Percentiles rank a stretch among this genome's conserved stretches.
Conservation (phyloP, 2,329 filamentous ascomycete species). For the Clarireedia hainanense region DNA sequence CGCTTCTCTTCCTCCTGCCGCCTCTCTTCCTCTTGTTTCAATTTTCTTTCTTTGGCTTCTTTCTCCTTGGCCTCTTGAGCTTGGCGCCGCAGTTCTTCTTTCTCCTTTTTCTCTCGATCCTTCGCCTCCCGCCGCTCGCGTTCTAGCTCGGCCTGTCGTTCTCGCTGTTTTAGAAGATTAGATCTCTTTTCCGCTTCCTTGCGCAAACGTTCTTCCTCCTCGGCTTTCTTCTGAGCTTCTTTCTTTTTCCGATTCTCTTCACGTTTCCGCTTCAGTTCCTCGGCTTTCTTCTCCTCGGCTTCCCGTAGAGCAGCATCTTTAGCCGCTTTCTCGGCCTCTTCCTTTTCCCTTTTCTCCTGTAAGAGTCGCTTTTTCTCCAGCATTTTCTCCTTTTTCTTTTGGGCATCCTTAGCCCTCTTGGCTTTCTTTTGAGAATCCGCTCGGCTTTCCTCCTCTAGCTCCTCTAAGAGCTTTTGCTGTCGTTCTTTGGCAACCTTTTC, state of each 20-base stretch:
- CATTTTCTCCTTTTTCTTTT: conserved; percentile 93
- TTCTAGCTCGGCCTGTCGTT: conserved; percentile 77
- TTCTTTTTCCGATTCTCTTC: conserved; percentile 90
- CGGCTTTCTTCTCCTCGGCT: conserved; percentile 68
- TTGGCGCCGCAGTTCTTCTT: conserved; percentile 71
- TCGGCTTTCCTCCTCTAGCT: conserved; percentile 77
- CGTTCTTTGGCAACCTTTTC: conserved; percentile 94
- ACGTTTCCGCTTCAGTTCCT: conserved; percentile 72
- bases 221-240: conserved; percentile 81
- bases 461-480: conserved; percentile 82
- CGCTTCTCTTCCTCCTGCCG: conserved; percentile 52
- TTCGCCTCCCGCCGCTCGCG: conserved; percentile 74
- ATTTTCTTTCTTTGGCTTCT: conserved; percentile 47
- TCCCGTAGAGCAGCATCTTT: conserved; percentile 73
- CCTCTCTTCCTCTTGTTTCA: conserved; percentile 51
- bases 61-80: conserved; percentile 64
- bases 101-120: conserved; percentile 75
- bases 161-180: conserved; percentile 74
- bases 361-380: conserved; percentile 43
- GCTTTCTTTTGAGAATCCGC: conserved; percentile 73
- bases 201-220: conserved; percentile 76
- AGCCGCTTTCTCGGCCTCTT: conserved; percentile 81
- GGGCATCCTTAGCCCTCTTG: conserved; percentile 88
- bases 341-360: conserved; percentile 72
- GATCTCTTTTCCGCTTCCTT: conserved; percentile 82